Percentiles rank a stretch among this genome's conserved stretches.
These are phyloP conservation scores for Pichia membranifaciens DNA, from an alignment of 805 yeast genomes.

Conservation along the genomic window DNA sequence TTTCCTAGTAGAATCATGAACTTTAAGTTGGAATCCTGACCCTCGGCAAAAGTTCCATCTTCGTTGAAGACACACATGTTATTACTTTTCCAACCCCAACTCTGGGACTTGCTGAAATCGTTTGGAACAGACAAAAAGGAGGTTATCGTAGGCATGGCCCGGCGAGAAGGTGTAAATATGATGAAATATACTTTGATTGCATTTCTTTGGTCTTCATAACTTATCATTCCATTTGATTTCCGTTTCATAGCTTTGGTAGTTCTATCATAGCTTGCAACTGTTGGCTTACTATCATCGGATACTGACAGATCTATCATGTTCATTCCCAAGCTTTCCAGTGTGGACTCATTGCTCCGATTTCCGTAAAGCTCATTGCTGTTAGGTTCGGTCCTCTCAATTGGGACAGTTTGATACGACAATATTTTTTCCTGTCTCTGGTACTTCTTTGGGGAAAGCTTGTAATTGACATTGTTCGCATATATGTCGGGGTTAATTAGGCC, in stretches of 20 bases:
- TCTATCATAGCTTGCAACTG: not conserved
- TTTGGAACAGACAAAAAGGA: constrained; percentile 54
- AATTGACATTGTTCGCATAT: constrained; percentile 25
- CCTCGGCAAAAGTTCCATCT: constrained; percentile 40
- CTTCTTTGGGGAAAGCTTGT: constrained; percentile 21
- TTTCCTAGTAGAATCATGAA: constrained; percentile 47
- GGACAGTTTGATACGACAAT: not conserved
- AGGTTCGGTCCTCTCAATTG: not conserved
- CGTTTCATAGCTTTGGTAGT: not conserved
- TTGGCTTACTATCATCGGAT: constrained; percentile 9
- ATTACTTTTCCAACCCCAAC: constrained; percentile 60
- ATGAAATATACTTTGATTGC: constrained; percentile 45
- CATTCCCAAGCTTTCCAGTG: constrained; percentile 19
- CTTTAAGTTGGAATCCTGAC: constrained; percentile 39
- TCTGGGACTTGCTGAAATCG: constrained; percentile 45
- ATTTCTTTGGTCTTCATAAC: constrained; percentile 42
- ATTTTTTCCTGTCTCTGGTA: not conserved
- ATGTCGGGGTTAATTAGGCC: constrained; percentile 38
- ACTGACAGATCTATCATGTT: constrained; percentile 20
- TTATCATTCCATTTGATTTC: not conserved
- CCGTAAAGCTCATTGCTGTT: not conserved
- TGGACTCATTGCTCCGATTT: not conserved
- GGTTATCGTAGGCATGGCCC: constrained; percentile 39
- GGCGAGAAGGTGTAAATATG: constrained; percentile 50
- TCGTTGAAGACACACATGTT: constrained; percentile 48